phyloP scores from a whole-genome alignment of 495 filamentous ascomycete species.

The Bacidia rubella region DNA sequence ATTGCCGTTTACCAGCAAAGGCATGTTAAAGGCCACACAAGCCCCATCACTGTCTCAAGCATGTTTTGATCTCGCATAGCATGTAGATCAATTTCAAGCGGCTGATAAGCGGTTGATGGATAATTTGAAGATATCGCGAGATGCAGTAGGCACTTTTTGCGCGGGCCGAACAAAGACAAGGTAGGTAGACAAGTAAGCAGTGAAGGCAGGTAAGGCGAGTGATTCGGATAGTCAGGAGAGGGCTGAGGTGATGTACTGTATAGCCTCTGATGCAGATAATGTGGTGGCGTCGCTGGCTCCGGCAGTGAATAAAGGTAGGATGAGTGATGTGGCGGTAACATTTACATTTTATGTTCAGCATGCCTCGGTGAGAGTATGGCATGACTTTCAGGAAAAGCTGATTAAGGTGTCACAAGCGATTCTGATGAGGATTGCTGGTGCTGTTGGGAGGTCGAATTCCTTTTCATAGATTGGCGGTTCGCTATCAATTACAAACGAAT shows the following conservation, averaged over 20 bases:
- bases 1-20: too few species aligned
- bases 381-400: slow-evolving; percentile 32
- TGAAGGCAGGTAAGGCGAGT: slow-evolving; percentile 49
- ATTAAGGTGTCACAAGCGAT: slow-evolving; percentile 30
- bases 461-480: slow-evolving; percentile 34
- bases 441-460: slow-evolving; percentile 35
- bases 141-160: too few species aligned
- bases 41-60: too few species aligned
- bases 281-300: slow-evolving; percentile 49
- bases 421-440: slow-evolving; percentile 27
- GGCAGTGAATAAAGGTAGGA: slow-evolving; percentile 55
- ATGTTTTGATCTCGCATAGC: too few species aligned
- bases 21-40: too few species aligned
- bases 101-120: too few species aligned
- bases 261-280: slow-evolving; percentile 46
- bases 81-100: too few species aligned
- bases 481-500: too few species aligned
- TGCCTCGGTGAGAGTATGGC: slow-evolving; percentile 49
- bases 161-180: too few species aligned
- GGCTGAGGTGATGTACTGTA: slow-evolving; percentile 50
- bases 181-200: slow-evolving; percentile 50
- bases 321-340: slow-evolving; percentile 60
- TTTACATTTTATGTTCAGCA: slow-evolving; percentile 54
- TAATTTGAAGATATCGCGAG: too few species aligned
- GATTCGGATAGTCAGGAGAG: slow-evolving; percentile 43